These are phyloP conservation scores for Rauvolfia tetraphylla DNA, from an alignment of 257 asterid genomes.

Conservation along the genomic window DNA sequence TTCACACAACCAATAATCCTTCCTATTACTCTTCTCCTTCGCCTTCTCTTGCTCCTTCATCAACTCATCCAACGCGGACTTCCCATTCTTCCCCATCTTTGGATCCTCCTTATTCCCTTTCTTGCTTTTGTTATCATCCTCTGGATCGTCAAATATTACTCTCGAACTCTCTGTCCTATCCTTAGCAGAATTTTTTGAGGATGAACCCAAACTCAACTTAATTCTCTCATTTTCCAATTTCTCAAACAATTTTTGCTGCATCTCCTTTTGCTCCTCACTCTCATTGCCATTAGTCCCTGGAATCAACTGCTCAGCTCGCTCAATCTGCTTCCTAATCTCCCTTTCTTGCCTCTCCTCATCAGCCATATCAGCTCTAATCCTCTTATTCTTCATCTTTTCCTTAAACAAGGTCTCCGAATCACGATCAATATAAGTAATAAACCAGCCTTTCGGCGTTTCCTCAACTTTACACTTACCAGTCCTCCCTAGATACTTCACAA, in stretches of 20 bases:
- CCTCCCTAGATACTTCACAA: no score
- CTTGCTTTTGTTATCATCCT: conserved; percentile 37
- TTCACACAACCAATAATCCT: conserved; percentile 98
- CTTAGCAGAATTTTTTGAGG: conserved; percentile 34
- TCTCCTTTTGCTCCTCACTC: conserved; percentile 21
- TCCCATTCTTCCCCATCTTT: conserved; percentile 23
- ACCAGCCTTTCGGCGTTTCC: conserved; percentile 99
- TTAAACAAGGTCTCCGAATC: conserved; percentile 87
- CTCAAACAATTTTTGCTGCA: conserved; percentile 35
- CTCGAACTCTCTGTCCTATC: conserved; percentile 47
- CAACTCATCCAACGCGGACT: conserved; percentile 65
- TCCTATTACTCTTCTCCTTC: conserved; percentile 74
- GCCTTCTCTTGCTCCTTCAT: conserved; percentile 86
- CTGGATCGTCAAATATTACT: conserved; percentile 51
- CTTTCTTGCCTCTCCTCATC: conserved; percentile 93
- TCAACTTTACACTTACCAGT: no score
- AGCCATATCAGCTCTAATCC: conserved; percentile 67
- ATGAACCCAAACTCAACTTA: conserved; percentile 52
- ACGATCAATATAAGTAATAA: conserved; percentile 80
- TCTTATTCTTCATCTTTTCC: conserved; percentile 89
- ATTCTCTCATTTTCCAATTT: conserved; percentile 63
- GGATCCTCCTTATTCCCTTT: conserved; percentile 35
- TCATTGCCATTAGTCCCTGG: conserved; percentile 22
- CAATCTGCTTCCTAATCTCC: conserved; percentile 80
- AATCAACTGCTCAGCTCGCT: conserved; percentile 68